Base-by-base conservation (phyloP, 2,329 filamentous ascomycete genomes). In the Epichloe aotearoae region DNA sequence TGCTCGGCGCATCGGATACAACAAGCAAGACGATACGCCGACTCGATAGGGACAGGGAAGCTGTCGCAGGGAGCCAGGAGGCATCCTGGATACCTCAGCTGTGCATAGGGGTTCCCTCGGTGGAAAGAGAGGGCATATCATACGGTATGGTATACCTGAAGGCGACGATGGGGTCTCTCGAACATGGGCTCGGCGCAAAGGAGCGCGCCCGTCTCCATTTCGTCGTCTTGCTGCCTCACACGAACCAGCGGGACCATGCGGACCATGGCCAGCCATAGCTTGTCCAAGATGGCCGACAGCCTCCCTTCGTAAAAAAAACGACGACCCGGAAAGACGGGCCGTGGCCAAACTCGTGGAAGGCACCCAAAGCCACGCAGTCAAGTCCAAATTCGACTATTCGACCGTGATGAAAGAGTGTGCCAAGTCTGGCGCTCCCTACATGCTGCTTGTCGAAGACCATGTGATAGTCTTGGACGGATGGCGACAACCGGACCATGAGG, bases 61-160 rank as follows among this genome's bases (percentile, higher is more conserved):
- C 33, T 23, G 6, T 11, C 11, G 20, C 23, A 41, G 6, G 33
- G 33, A 19, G 33, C 23, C 17, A 23, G n/a, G 10, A 12, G 10
- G 6, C 23, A 23, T 14, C 37, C 51, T n/a, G n/a, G n/a, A n/a
- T n/a, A 5, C 49, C 51, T 3, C 37, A 53, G n/a, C 41, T 55
- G 14, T 55, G 53, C 38, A 33, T 48, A n/a, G 53, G 53, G 3
- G 34, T 55, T 15, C 40, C 53, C 14, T 53, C 53, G 26, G 46
- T 53, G 10, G 30, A 43, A 20, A 42, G 53, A 39, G 20, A 47
- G 5, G 51, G 50, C n/a, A 50, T 49, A 5, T 47, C 50, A n/a
- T n/a, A n/a, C n/a, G n/a, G n/a, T n/a, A n/a, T n/a, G n/a, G n/a
- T n/a, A 4, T 55, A 53, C 42, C 51, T 55, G 37, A 50, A 51